A percentile compares a stretch with the other conserved stretches of the same genome.
These are phyloP conservation scores for Verbena officinalis DNA, from an alignment of 257 asterid genomes.

Conservation along the genomic window DNA sequence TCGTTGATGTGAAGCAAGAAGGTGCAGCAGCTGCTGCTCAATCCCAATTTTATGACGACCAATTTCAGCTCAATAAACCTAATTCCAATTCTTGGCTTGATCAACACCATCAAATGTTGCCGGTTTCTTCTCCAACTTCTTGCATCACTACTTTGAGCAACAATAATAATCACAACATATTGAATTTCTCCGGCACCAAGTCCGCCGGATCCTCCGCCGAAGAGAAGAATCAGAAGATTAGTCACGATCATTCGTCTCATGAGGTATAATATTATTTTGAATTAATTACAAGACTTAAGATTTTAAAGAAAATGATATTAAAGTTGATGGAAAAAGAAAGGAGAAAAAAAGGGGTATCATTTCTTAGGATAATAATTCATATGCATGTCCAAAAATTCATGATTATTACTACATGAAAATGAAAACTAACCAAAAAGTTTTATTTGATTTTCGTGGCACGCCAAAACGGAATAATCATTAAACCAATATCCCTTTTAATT, in stretches of 20 bases:
- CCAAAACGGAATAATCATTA: constrained; percentile 21
- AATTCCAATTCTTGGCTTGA: constrained; percentile 45
- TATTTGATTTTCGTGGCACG: constrained; percentile 32
- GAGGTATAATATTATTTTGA: constrained; percentile 44
- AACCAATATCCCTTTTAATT: neutral
- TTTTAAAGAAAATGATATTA: neutral
- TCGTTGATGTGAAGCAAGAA: constrained; percentile 63
- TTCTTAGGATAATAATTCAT: constrained; percentile 36
- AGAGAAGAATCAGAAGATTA: constrained; percentile 39
- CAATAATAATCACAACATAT: constrained; percentile 36
- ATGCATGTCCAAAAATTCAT: constrained; percentile 30
- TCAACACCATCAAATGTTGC: constrained; percentile 40
- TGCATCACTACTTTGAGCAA: constrained; percentile 58
- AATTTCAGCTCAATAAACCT: constrained; percentile 32
- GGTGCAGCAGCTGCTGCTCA: neutral
- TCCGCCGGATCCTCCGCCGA: constrained; percentile 25
- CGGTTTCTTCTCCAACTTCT: constrained; percentile 64
- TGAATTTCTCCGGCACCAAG: constrained; percentile 53
- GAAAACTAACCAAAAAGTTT: constrained; percentile 26
- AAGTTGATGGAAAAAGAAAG: constrained; percentile 19
- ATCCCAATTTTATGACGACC: constrained; percentile 29
- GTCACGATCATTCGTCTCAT: constrained; percentile 60
- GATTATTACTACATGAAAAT: constrained; percentile 27
- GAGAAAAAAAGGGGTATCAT: constrained; percentile 5
- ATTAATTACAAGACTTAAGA: too few relatives aligned